A percentile compares a stretch with the other conserved stretches of the same genome.
Conservation (phyloP, 2,329 filamentous ascomycete genomes). For the Alternaria hordeiaustralica region DNA sequence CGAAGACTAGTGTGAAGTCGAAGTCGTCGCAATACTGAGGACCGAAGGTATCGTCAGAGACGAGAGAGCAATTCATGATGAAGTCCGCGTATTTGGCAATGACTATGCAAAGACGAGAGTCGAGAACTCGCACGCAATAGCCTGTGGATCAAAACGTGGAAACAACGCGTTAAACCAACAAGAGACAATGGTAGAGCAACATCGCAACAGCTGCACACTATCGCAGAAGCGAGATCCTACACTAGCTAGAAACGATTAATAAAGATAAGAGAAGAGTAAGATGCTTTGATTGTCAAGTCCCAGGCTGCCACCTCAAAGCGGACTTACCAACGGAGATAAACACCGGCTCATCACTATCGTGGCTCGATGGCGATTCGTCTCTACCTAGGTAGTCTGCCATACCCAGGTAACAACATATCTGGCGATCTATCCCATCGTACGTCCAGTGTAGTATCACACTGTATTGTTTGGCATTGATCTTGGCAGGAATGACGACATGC, state of each 20-base stretch:
- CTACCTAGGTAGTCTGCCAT: background rate
- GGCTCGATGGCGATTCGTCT: background rate
- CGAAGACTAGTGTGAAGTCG: background rate
- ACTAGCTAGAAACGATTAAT: background rate
- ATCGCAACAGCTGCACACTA: background rate
- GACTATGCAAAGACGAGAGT: background rate
- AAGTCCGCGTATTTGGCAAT: background rate
- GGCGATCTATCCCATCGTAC: fast-evolving
- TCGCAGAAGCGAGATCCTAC: background rate
- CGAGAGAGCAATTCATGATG: background rate
- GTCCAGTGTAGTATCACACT: background rate
- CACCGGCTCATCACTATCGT: background rate
- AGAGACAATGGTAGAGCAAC: background rate
- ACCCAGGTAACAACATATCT: background rate
- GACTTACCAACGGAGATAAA: background rate
- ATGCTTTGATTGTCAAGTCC: background rate
- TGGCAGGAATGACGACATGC: background rate
- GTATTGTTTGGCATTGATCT: background rate
- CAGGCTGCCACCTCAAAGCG: background rate
- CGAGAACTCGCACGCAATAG: background rate
- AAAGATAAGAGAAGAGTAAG: background rate
- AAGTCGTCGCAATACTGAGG: background rate
- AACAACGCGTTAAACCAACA: background rate
- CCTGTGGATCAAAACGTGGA: background rate
- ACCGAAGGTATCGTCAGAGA: background rate